Evolutionary conservation across 257 asterid species (phyloP).

Genomic region (Lycium ferocissimum): DNA sequence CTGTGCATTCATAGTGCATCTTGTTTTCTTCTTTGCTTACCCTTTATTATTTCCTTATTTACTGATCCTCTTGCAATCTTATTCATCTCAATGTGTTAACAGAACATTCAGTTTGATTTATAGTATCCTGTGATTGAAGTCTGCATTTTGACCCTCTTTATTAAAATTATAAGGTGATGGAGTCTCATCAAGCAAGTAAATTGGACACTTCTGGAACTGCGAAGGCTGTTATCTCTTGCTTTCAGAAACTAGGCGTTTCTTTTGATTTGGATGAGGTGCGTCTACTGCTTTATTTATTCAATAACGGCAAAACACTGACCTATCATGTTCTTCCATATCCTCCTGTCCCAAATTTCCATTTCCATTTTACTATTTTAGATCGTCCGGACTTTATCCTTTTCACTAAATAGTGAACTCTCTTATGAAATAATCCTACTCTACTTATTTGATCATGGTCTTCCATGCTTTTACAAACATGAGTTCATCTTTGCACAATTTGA

Average conservation of each 20-base stretch:
- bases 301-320: not conserved
- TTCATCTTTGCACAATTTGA: not conserved
- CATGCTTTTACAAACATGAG: not conserved
- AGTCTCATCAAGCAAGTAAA: slow-evolving; percentile 96
- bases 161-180: slow-evolving; percentile 66
- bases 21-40: not conserved
- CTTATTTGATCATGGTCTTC: not conserved
- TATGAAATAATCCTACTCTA: slow-evolving; percentile 9
- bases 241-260: slow-evolving; percentile 83
- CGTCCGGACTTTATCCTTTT: not conserved
- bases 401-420: not conserved
- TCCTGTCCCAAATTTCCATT: slow-evolving; percentile 1
- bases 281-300: not conserved
- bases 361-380: not conserved
- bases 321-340: not conserved
- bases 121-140: not conserved
- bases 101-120: slow-evolving; percentile 16
- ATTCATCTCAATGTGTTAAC: not conserved
- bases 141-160: slow-evolving; percentile 15
- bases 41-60: slow-evolving; percentile 2
- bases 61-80: not conserved
- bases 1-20: not conserved
- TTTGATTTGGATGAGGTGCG: slow-evolving; percentile 75
- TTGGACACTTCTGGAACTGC: slow-evolving; percentile 95
- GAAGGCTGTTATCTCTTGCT: slow-evolving; percentile 91